Evolutionary conservation across 257 asterid genomes (phyloP).

Genomic region (Datura wrightii): DNA sequence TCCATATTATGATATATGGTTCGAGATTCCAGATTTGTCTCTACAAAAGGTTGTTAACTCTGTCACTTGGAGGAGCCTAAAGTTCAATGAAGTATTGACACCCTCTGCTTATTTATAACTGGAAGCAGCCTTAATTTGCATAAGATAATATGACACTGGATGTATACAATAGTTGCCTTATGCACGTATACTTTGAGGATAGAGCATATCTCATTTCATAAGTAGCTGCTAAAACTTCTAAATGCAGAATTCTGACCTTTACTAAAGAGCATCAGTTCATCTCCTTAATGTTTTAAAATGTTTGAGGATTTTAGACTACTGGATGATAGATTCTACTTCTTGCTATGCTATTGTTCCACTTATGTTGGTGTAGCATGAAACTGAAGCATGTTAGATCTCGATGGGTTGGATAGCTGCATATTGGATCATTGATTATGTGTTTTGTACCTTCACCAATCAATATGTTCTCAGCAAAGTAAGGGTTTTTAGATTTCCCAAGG

Average conservation of each 20-base stretch:
- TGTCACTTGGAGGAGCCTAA: conserved; percentile 13
- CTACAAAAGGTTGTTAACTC: conserved; percentile 4
- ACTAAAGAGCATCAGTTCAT: background rate
- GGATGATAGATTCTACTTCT: conserved; percentile 24
- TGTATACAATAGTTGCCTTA: background rate
- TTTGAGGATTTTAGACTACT: conserved; percentile 8
- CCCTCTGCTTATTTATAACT: background rate
- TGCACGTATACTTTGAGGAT: background rate
- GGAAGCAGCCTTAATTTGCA: background rate
- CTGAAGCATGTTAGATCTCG: background rate
- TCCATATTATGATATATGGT: background rate
- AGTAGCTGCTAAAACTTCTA: background rate
- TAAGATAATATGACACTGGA: background rate
- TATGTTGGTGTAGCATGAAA: background rate
- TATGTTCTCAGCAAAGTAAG: conserved; percentile 1
- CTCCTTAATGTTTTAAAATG: background rate
- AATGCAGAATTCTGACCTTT: background rate
- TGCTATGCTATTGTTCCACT: conserved; percentile 22
- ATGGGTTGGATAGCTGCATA: conserved; percentile 18
- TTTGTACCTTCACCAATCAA: background rate
- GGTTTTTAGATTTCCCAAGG: background rate
- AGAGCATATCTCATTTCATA: background rate
- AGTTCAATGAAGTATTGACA: background rate
- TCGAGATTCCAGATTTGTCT: conserved; percentile 19
- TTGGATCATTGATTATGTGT: conserved; percentile 19